A percentile compares a stretch with the other conserved stretches of the same genome.
Evolutionary conservation across 139 green algal genomes (phyloP).

Genomic region (Edaphochlamys debaryana): DNA sequence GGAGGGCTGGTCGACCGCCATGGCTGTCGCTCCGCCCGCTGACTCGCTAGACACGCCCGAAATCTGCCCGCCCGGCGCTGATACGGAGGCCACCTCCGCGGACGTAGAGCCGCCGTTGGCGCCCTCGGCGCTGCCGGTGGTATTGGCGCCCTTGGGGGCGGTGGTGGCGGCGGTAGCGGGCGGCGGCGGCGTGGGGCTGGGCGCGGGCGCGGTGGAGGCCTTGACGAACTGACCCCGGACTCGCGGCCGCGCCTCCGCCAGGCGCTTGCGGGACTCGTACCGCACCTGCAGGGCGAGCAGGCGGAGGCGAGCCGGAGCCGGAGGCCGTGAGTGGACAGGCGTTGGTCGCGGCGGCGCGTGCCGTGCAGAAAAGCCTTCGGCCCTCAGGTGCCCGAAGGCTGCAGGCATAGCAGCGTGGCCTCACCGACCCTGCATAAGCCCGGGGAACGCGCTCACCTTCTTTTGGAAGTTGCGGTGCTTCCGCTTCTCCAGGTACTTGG

Average conservation of each 20-base stretch:
- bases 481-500: constrained; percentile 68
- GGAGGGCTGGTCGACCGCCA: not conserved
- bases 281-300: constrained; percentile 52
- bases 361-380: no score
- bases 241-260: constrained; percentile 71
- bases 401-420: no score
- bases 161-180: not conserved
- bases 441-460: constrained; percentile 48
- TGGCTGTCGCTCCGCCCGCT: no score
- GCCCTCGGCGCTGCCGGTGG: no score
- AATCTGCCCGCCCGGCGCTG: not conserved
- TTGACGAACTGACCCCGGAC: constrained; percentile 79
- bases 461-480: constrained; percentile 70
- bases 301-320: not conserved
- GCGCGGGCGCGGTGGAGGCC: not conserved
- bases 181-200: not conserved
- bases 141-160: not conserved
- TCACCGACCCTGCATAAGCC: no score
- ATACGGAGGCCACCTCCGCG: not conserved
- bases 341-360: no score
- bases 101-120: no score
- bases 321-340: not conserved
- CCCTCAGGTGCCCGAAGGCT: no score
- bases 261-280: constrained; percentile 70
- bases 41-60: not conserved